Percentiles rank a stretch among this genome's conserved stretches.
Evolutionary conservation across 1,284 basidiomycete genomes (phyloP).

Genomic region (Ceratorhiza oryzae-sativae): DNA sequence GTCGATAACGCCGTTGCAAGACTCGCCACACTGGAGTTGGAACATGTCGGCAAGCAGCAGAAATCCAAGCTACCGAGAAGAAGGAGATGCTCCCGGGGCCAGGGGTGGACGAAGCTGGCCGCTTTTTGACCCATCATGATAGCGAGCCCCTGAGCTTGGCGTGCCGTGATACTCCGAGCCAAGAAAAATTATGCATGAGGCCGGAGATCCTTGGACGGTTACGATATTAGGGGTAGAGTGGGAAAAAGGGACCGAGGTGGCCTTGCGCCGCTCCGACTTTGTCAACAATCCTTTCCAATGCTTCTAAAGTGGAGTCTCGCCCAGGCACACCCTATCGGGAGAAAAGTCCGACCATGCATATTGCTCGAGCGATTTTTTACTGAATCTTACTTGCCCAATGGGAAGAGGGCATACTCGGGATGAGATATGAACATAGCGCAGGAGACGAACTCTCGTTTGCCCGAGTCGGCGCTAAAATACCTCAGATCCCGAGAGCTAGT

Average conservation of each 20-base stretch:
- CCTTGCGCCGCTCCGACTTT: too few species aligned
- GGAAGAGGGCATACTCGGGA: too few species aligned
- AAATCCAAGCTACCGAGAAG: not conserved
- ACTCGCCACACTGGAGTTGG: conserved; percentile 31
- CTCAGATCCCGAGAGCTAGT: too few species aligned
- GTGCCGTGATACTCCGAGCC: not conserved
- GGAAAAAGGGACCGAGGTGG: not conserved
- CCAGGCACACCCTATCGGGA: too few species aligned
- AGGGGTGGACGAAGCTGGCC: not conserved
- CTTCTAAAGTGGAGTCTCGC: too few species aligned
- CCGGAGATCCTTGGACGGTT: not conserved
- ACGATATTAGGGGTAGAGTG: not conserved
- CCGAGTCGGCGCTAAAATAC: too few species aligned
- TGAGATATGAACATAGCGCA: too few species aligned
- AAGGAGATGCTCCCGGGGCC: not conserved
- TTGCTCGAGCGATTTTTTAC: too few species aligned
- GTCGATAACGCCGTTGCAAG: conserved; percentile 34
- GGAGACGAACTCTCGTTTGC: too few species aligned
- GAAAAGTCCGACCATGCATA: too few species aligned
- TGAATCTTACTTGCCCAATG: too few species aligned
- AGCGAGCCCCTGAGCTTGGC: not conserved
- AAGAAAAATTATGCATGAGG: not conserved
- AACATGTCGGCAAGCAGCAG: not conserved
- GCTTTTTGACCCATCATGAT: not conserved
- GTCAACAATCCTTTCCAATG: too few species aligned